A percentile compares a stretch with the other conserved stretches of the same genome.
Conservation (phyloP, 2,329 filamentous ascomycete species). For the Fusarium xyrophilum region DNA sequence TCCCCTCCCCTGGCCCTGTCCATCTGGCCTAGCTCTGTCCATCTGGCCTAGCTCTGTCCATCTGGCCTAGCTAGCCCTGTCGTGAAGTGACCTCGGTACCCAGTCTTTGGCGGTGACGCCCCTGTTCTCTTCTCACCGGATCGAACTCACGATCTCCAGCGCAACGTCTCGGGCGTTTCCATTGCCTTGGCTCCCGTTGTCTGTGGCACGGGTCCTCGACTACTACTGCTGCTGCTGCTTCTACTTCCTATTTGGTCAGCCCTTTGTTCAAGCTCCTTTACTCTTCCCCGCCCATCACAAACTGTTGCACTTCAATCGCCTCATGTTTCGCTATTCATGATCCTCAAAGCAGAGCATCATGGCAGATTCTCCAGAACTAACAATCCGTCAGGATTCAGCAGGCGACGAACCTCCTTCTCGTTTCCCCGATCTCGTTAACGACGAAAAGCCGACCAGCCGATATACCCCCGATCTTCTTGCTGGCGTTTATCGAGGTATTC, state of each 20-base stretch:
- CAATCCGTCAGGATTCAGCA: slow-evolving; percentile 42
- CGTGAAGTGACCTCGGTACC: slow-evolving; percentile 36
- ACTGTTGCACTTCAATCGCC: slow-evolving; percentile 7
- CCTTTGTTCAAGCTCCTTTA: slow-evolving; percentile 18
- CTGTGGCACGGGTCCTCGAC: neutral
- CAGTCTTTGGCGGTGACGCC: slow-evolving; percentile 39
- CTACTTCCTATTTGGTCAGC: slow-evolving; percentile 31
- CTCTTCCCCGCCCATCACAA: slow-evolving; percentile 5
- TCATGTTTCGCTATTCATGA: slow-evolving; percentile 25
- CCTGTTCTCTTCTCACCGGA: slow-evolving; percentile 33
- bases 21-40: slow-evolving; percentile 7
- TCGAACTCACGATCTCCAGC: slow-evolving; percentile 40
- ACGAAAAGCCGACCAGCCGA: slow-evolving; percentile 48
- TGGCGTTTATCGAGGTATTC: slow-evolving; percentile 60
- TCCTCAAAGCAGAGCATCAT: slow-evolving; percentile 32
- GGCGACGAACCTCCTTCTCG: slow-evolving; percentile 48
- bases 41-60: slow-evolving; percentile 6
- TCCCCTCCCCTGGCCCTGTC: slow-evolving; percentile 14
- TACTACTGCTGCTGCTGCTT: neutral
- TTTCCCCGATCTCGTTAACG: slow-evolving; percentile 55
- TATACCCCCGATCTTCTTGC: slow-evolving; percentile 57
- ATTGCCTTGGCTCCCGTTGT: slow-evolving; percentile 23
- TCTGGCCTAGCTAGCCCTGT: slow-evolving; percentile 20
- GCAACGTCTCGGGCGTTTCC: slow-evolving; percentile 30
- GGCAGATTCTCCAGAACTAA: slow-evolving; percentile 44